These are phyloP conservation scores for Mycocentrospora acerina DNA, from an alignment of 2,329 filamentous ascomycete genomes.

Conservation along the genomic window DNA sequence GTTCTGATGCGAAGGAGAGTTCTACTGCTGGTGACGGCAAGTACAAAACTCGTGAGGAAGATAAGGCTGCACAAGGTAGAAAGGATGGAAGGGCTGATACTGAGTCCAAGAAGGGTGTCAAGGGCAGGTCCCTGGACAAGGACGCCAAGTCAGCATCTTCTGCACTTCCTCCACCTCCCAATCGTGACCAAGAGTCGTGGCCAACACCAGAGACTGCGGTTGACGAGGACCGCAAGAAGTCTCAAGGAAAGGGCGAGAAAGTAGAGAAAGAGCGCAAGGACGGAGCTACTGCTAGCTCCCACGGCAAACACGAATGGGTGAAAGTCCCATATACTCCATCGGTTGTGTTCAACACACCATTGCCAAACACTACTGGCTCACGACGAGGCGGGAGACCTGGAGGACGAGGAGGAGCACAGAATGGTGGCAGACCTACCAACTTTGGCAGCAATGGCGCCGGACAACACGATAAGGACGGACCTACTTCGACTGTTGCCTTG, in stretches of 20 bases:
- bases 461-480: conserved; percentile 40
- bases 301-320: conserved; percentile 82
- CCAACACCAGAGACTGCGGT: conserved; percentile 82
- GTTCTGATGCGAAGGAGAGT: conserved; percentile 23
- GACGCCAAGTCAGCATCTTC: conserved; percentile 22
- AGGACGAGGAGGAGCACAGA: conserved; percentile 58
- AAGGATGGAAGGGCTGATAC: conserved; percentile 29
- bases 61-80: conserved; percentile 22
- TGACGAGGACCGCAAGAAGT: conserved; percentile 75
- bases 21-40: conserved; percentile 16
- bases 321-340: conserved; percentile 79
- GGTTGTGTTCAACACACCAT: conserved; percentile 82
- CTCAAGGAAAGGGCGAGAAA: conserved; percentile 66
- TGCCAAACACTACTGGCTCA: conserved; percentile 54
- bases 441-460: conserved; percentile 43
- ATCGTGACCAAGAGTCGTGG: conserved; percentile 79
- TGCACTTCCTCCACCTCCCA: conserved; percentile 60
- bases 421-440: conserved; percentile 51
- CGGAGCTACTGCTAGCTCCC: conserved; percentile 34
- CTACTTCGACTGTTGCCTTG: conserved; percentile 13
- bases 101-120: conserved; percentile 31
- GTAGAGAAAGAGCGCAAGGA: conserved; percentile 66
- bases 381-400: conserved; percentile 49
- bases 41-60: conserved; percentile 29
- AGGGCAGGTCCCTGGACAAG: conserved; percentile 31